Percentiles rank a stretch among this genome's conserved stretches.
Conservation (phyloP, 352 stramenopile genomes). For the Thalassiosira oceanica region DNA sequence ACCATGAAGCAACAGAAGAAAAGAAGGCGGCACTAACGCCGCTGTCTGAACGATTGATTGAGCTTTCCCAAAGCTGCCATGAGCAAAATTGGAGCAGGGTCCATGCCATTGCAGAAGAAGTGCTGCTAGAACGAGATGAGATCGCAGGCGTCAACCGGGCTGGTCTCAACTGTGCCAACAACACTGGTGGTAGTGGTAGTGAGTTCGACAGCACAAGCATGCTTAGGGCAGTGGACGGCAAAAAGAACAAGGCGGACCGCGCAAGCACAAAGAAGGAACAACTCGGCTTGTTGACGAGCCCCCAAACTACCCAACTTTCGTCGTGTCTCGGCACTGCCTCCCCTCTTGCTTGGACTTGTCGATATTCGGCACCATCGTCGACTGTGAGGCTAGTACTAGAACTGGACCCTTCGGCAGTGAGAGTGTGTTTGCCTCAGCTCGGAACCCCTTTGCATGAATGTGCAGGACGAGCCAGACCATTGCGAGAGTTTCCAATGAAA, state of each 20-base stretch:
- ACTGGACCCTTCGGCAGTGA: slow-evolving; percentile 35
- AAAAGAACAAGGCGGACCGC: not conserved
- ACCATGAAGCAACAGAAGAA: not conserved
- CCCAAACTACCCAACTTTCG: slow-evolving; percentile 16
- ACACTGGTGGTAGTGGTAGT: too few species aligned
- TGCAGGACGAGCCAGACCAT: slow-evolving; percentile 40
- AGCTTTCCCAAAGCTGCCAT: slow-evolving; percentile 33
- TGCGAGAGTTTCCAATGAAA: slow-evolving; percentile 20
- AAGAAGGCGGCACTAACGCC: not conserved
- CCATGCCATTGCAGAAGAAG: slow-evolving; percentile 33
- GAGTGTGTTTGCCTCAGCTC: slow-evolving; percentile 53
- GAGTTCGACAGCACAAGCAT: too few species aligned
- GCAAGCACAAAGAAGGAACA: too few species aligned
- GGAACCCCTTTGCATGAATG: slow-evolving; percentile 74
- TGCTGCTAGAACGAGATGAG: slow-evolving; percentile 12
- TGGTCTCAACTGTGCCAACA: too few species aligned
- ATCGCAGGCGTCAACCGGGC: not conserved
- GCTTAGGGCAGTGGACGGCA: too few species aligned
- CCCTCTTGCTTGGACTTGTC: slow-evolving; percentile 59
- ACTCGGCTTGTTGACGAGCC: too few species aligned
- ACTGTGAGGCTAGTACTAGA: slow-evolving; percentile 58
- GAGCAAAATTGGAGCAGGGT: slow-evolving; percentile 36
- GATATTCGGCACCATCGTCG: slow-evolving; percentile 56
- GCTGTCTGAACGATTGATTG: slow-evolving; percentile 28
- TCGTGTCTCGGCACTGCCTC: slow-evolving; percentile 47